Evolutionary conservation across 2,329 filamentous ascomycete genomes (phyloP), one percentile per base, ranked within the genome.

Genomic region (Drechslerella dactyloides): DNA sequence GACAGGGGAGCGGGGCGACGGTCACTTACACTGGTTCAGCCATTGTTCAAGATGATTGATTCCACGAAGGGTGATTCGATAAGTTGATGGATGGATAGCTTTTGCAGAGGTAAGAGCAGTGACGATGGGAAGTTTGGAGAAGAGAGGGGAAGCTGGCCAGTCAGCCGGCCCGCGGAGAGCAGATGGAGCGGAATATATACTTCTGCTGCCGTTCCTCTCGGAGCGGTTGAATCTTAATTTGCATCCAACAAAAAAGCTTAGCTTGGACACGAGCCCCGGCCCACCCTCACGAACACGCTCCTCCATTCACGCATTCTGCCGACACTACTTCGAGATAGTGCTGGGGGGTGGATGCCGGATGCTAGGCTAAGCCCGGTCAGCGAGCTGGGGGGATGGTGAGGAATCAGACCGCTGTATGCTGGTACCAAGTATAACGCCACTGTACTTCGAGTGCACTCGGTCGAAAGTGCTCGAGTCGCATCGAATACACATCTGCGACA

Each of bases 21-120:
- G 37, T 15, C 37, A 87, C 86, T 88, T 86, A 89, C 86, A 87
- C 85, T 81, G 86, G 70, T 69, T 75, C 74, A 74, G 75, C 76
- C 78, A 79, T 79, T 61, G 56, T 77, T 72, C 56, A 51, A 40
- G n/a, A 19, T n/a, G 40, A 27, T 15, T 21, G 44, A 54, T 13
- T 24, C 52, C 7, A 23, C 40, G 15, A 37, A 44, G 35, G 48
- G 24, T 51, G 13, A 5, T 42, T 4, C 4, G 33, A 37, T 13
- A 37, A 13, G 37, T 42, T 42, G 37, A 17, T 42, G 37, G 37
- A 42, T 33, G 27, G 3, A 33, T 4, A 33, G 3, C 19, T 46
- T 13, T 46, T 46, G 42, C 15, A 46, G 15, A 4, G 19, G 42
- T n/a, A 46, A 13, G 23, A 51, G 15, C 4, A 15, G 19, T n/a